phyloP scores from a whole-genome alignment of 257 asterid genomes.

The Penstemon davidsonii region DNA sequence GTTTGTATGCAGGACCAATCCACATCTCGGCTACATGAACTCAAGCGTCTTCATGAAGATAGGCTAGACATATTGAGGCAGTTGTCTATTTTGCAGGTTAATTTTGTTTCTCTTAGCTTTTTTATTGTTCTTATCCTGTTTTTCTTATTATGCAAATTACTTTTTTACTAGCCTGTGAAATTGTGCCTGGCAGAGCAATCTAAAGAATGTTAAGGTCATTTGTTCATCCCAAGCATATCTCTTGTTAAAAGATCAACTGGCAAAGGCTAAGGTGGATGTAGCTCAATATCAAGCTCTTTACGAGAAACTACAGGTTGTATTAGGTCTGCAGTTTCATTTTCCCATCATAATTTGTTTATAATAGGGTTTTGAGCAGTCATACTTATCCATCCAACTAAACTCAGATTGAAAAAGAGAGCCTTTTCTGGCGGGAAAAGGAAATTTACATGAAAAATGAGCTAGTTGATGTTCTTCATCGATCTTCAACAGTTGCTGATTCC shows the following conservation, averaged over 20 bases:
- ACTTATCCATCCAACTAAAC: constrained; percentile 26
- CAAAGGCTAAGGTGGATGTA: constrained; percentile 70
- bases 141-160: constrained; percentile 22
- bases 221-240: constrained; percentile 74
- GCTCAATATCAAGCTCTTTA: constrained; percentile 67
- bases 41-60: constrained; percentile 79
- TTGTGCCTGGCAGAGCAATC: constrained; percentile 63
- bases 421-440: constrained; percentile 89
- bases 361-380: constrained; percentile 18
- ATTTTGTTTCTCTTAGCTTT: constrained; percentile 26
- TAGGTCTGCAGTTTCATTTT: constrained; percentile 40
- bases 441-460: constrained; percentile 71
- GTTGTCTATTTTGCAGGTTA: constrained; percentile 77
- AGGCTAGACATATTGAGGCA: constrained; percentile 70
- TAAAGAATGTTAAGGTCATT: constrained; percentile 66
- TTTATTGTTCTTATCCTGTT: constrained; percentile 12
- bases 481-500: constrained; percentile 70
- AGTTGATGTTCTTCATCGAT: constrained; percentile 68
- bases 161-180: constrained; percentile 28
- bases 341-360: constrained; percentile 19
- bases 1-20: constrained; percentile 62
- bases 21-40: constrained; percentile 59
- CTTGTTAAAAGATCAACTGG: constrained; percentile 72
- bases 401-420: constrained; percentile 83
- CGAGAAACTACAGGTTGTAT: constrained; percentile 90